phyloP scores from a whole-genome alignment of 2,329 filamentous ascomycete species.

The Pseudocercospora musae region DNA sequence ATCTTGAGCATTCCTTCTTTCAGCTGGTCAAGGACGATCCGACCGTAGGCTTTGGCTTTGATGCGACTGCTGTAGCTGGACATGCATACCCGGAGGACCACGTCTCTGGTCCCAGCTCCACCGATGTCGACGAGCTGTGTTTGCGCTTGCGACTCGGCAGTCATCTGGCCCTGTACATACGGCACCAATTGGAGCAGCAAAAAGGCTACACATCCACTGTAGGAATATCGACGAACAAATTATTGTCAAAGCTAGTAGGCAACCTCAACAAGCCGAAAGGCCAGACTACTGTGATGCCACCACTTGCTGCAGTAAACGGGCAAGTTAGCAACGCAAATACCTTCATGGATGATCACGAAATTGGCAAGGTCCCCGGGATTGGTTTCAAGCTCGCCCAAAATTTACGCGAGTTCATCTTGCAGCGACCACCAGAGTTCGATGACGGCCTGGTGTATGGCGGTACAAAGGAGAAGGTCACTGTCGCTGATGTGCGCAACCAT shows the following conservation, averaged over 20 bases:
- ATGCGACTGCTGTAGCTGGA: slow-evolving; percentile 67
- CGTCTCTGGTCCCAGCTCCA: not conserved
- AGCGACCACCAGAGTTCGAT: slow-evolving; percentile 44
- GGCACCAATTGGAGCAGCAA: slow-evolving; percentile 67
- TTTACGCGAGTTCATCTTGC: slow-evolving; percentile 60
- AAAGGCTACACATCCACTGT: slow-evolving; percentile 85
- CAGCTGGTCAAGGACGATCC: slow-evolving; percentile 70
- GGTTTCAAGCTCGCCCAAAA: slow-evolving; percentile 74
- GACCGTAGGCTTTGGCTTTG: slow-evolving; percentile 73
- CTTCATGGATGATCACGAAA: slow-evolving; percentile 73
- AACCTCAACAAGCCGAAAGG: slow-evolving; percentile 80
- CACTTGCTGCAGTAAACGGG: slow-evolving; percentile 31
- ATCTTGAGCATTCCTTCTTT: slow-evolving; percentile 72
- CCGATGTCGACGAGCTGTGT: slow-evolving; percentile 20
- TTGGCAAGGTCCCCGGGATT: slow-evolving; percentile 81
- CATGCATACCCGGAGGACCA: slow-evolving; percentile 51
- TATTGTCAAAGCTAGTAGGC: slow-evolving; percentile 80
- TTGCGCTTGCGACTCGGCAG: slow-evolving; percentile 72
- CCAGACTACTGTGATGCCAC: slow-evolving; percentile 78
- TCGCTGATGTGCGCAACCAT: slow-evolving; percentile 61
- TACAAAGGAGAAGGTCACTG: slow-evolving; percentile 58
- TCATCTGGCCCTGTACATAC: slow-evolving; percentile 73
- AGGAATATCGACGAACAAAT: slow-evolving; percentile 82
- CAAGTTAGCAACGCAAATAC: slow-evolving; percentile 52
- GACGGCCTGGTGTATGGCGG: slow-evolving; percentile 47